Conservation (phyloP, 2,329 filamentous ascomycete species). For the Penicillium sp. region DNA sequence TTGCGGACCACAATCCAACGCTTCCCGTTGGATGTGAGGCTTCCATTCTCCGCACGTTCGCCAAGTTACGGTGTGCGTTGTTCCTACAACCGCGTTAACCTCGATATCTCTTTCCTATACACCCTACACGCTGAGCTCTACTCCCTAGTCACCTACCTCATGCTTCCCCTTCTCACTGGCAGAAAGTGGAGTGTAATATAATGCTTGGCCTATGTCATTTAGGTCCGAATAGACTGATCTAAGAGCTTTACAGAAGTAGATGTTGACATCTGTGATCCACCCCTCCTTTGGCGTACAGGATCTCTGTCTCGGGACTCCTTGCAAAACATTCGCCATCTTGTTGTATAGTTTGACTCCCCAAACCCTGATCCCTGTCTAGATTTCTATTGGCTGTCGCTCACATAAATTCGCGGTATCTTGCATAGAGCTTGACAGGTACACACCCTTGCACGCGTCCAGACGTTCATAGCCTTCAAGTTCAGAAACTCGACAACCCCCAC, state of each 20-base stretch:
- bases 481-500: neutral
- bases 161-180: conserved; percentile 22
- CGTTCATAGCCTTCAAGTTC: neutral
- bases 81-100: neutral
- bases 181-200: conserved; percentile 19
- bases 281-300: conserved; percentile 18
- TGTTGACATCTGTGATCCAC: conserved; percentile 7
- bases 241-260: neutral
- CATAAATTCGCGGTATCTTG: conserved; percentile 22
- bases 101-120: neutral
- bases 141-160: conserved; percentile 7
- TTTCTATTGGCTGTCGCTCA: conserved; percentile 13
- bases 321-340: conserved; percentile 1
- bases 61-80: conserved; percentile 23
- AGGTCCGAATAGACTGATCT: neutral
- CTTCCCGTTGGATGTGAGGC: neutral
- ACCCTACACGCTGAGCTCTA: neutral
- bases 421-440: conserved; percentile 20
- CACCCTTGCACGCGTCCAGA: neutral
- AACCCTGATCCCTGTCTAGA: conserved; percentile 11
- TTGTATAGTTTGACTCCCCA: neutral
- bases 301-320: conserved; percentile 15
- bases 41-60: neutral
- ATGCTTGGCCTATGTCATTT: conserved; percentile 28
- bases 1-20: neutral